phyloP scores from a whole-genome alignment of 179 eudicot genomes.

The Carnegiea gigantea region DNA sequence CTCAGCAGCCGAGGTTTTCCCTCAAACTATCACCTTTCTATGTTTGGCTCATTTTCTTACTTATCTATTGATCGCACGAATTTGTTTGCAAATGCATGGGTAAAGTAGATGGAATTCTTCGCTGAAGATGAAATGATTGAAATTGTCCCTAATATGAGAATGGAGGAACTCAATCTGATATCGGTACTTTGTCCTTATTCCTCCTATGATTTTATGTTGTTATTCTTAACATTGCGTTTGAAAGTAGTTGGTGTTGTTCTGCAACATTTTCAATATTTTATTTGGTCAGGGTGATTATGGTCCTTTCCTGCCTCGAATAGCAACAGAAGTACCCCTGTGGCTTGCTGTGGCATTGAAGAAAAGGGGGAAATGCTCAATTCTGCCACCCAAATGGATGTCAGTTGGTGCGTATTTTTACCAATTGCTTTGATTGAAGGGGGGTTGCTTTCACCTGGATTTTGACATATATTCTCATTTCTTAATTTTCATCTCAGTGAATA shows the following conservation, averaged over 20 bases:
- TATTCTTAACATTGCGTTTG: not conserved
- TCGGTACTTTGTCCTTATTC: constrained; percentile 40
- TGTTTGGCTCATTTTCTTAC: not conserved
- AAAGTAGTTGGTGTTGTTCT: not conserved
- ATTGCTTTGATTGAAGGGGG: not conserved
- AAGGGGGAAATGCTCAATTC: constrained; percentile 90
- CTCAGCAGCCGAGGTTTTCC: constrained; percentile 62
- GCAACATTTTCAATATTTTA: not conserved
- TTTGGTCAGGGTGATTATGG: constrained; percentile 80
- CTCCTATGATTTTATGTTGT: not conserved
- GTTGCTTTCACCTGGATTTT: not conserved
- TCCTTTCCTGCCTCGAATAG: constrained; percentile 79
- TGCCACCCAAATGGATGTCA: constrained; percentile 88
- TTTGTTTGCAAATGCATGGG: not conserved
- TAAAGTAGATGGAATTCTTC: constrained; percentile 73
- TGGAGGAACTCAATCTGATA: constrained; percentile 78
- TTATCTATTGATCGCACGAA: not conserved
- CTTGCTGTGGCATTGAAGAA: constrained; percentile 90
- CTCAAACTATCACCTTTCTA: not conserved
- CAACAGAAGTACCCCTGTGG: constrained; percentile 81
- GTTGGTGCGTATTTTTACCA: constrained; percentile 52
- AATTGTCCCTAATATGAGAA: constrained; percentile 83
- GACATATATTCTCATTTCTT: not conserved
- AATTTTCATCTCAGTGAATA: not conserved
- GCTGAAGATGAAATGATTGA: constrained; percentile 85